These are phyloP conservation scores for Leucosporidium yakuticum DNA, from an alignment of 768 basidiomycete species.

Conservation along the genomic window DNA sequence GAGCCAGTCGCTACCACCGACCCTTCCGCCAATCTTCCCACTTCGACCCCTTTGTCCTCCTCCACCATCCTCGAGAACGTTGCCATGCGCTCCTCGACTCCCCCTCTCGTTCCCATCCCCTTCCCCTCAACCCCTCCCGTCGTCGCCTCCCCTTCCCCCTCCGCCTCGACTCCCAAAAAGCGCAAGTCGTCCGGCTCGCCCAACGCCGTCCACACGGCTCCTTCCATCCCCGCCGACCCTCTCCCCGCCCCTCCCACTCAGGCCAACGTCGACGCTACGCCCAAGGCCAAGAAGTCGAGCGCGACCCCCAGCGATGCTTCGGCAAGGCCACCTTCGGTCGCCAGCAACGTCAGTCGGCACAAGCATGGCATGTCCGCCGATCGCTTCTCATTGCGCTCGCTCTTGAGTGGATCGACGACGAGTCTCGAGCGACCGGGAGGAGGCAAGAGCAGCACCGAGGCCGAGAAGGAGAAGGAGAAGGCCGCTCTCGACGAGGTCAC, in stretches of 20 bases:
- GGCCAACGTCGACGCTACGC: background rate
- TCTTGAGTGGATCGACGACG: conserved; percentile 28
- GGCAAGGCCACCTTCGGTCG: conserved; percentile 4
- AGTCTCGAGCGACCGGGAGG: background rate
- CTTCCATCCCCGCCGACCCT: background rate
- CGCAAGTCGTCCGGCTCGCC: conserved; percentile 33
- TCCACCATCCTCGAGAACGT: background rate
- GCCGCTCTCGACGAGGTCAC: conserved; percentile 27
- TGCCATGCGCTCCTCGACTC: conserved; percentile 1
- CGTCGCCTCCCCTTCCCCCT: conserved; percentile 1
- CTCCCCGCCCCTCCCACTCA: background rate
- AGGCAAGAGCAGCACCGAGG: background rate
- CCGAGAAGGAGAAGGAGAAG: background rate
- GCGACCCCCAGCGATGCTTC: conserved; percentile 1
- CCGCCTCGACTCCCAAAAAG: conserved; percentile 22
- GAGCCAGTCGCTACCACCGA: background rate
- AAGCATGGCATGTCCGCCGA: conserved; percentile 26
- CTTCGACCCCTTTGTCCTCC: background rate
- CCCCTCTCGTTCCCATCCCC: conserved; percentile 16
- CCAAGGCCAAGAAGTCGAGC: conserved; percentile 14
- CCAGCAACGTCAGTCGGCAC: conserved; percentile 26
- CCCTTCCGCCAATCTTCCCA: background rate
- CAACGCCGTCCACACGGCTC: conserved; percentile 3
- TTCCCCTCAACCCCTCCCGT: conserved; percentile 11
- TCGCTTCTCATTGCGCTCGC: conserved; percentile 34